Evolutionary conservation across 2,329 filamentous ascomycete species (phyloP).

Genomic region (Corynespora cassiicola): DNA sequence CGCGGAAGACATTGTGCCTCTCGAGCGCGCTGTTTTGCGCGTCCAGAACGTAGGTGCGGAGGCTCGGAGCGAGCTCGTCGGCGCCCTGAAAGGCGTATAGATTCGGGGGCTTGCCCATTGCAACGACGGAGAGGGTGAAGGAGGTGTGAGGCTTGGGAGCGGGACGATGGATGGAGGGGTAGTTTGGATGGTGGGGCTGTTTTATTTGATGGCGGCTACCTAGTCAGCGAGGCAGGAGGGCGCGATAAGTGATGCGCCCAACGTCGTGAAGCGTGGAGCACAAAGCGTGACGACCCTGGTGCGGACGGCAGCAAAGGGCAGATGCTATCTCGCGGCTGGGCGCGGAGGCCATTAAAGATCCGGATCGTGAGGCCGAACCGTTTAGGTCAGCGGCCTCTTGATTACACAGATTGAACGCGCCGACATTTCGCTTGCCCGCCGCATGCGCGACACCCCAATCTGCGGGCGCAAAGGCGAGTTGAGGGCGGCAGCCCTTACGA

Average conservation of each 20-base stretch:
- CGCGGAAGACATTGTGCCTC: slow-evolving; percentile 85
- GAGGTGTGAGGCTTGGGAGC: slow-evolving; percentile 13
- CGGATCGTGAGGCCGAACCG: slow-evolving; percentile 9
- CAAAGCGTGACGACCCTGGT: background rate
- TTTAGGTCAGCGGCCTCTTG: slow-evolving; percentile 10
- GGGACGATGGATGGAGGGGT: slow-evolving; percentile 19
- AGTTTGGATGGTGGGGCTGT: slow-evolving; percentile 11
- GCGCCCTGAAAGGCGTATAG: slow-evolving; percentile 81
- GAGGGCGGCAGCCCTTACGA: no score
- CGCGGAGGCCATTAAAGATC: no score
- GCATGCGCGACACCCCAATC: no score
- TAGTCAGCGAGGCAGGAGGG: slow-evolving; percentile 3
- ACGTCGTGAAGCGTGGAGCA: no score
- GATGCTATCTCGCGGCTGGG: no score
- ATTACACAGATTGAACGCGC: slow-evolving; percentile 6
- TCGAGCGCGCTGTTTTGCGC: slow-evolving; percentile 79
- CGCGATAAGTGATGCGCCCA: slow-evolving; percentile 1
- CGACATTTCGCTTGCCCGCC: background rate
- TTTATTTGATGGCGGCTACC: slow-evolving; percentile 1
- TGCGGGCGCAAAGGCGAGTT: no score
- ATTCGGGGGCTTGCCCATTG: slow-evolving; percentile 55
- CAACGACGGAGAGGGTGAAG: slow-evolving; percentile 16
- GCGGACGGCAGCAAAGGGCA: background rate
- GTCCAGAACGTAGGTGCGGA: slow-evolving; percentile 83
- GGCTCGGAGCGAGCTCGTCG: slow-evolving; percentile 73